Conservation (phyloP, 495 filamentous ascomycete genomes). For the Podospora australis region DNA sequence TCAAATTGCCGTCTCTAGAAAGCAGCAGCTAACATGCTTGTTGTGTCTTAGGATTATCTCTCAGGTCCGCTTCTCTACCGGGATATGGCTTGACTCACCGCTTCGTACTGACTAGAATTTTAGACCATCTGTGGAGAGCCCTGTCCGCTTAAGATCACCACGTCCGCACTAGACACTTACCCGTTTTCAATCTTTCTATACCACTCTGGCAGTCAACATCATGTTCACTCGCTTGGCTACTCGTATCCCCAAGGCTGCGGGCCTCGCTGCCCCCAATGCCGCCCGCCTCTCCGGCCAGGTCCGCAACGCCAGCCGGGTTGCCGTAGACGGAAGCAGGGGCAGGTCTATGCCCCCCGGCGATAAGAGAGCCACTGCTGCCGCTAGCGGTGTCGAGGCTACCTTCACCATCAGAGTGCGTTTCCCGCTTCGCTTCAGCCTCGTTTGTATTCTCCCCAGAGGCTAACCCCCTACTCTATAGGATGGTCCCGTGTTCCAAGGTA, state of each 20-base stretch:
- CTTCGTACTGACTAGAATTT: constrained; percentile 33
- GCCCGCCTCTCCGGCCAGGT: constrained; percentile 35
- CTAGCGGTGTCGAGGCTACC: constrained; percentile 68
- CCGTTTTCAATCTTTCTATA: constrained; percentile 16
- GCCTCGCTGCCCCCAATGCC: constrained; percentile 30
- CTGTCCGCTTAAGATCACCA: constrained; percentile 35
- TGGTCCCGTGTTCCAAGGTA: constrained; percentile 89
- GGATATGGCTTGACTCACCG: constrained; percentile 36
- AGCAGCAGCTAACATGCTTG: constrained; percentile 26
- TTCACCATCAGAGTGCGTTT: constrained; percentile 79
- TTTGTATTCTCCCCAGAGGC: neutral
- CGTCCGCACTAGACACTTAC: constrained; percentile 14
- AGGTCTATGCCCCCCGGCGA: constrained; percentile 44
- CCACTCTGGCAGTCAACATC: constrained; percentile 9
- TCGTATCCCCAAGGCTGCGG: constrained; percentile 44
- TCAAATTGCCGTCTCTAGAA: constrained; percentile 4
- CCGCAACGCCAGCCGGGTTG: constrained; percentile 45
- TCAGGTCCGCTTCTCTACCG: constrained; percentile 57
- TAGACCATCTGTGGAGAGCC: constrained; percentile 98
- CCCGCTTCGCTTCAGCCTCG: neutral
- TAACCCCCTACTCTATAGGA: constrained; percentile 39
- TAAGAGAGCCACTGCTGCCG: constrained; percentile 49
- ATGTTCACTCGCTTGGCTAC: constrained; percentile 67
- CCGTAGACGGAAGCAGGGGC: constrained; percentile 56
- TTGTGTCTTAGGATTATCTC: constrained; percentile 72